Percentiles rank a stretch among this genome's conserved stretches.
Evolutionary conservation across 2,329 filamentous ascomycete species (phyloP).

Genomic region (Huntiella omanensis): DNA sequence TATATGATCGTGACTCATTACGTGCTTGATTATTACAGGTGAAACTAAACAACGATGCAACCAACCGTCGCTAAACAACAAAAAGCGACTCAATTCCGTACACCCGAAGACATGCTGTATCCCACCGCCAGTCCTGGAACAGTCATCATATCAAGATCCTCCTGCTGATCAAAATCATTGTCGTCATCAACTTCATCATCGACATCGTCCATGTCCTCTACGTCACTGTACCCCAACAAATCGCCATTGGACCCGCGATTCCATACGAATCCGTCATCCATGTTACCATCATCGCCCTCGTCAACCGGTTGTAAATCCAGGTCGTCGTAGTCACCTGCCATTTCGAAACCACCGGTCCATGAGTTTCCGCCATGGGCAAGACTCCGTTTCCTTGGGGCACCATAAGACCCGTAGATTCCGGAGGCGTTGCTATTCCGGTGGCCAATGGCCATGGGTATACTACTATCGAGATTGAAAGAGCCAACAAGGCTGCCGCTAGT

Average conservation of each 20-base stretch:
- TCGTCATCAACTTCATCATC: conserved; percentile 26
- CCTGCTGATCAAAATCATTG: conserved; percentile 20
- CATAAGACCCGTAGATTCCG: neutral
- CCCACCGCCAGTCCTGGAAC: conserved; percentile 20
- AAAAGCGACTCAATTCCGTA: neutral
- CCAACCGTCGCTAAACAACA: too few species aligned
- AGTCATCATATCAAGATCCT: conserved; percentile 17
- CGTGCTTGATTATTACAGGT: too few species aligned
- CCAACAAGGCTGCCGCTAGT: neutral
- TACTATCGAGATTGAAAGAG: conserved; percentile 1
- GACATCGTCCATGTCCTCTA: conserved; percentile 28
- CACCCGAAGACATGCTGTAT: conserved; percentile 3
- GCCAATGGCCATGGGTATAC: conserved; percentile 4
- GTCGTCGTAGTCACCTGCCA: conserved; percentile 4
- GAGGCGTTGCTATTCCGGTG: neutral
- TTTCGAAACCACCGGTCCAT: neutral
- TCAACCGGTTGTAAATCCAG: conserved; percentile 9
- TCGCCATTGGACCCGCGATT: conserved; percentile 40
- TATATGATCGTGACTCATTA: too few species aligned
- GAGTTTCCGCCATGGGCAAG: too few species aligned
- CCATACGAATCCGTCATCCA: conserved; percentile 36
- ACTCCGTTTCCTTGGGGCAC: too few species aligned
- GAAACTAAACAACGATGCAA: too few species aligned
- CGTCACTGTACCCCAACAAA: conserved; percentile 33
- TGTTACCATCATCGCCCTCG: conserved; percentile 19